Evolutionary conservation across 2,329 filamentous ascomycete species (phyloP).

Genomic region (Fusarium graminum): DNA sequence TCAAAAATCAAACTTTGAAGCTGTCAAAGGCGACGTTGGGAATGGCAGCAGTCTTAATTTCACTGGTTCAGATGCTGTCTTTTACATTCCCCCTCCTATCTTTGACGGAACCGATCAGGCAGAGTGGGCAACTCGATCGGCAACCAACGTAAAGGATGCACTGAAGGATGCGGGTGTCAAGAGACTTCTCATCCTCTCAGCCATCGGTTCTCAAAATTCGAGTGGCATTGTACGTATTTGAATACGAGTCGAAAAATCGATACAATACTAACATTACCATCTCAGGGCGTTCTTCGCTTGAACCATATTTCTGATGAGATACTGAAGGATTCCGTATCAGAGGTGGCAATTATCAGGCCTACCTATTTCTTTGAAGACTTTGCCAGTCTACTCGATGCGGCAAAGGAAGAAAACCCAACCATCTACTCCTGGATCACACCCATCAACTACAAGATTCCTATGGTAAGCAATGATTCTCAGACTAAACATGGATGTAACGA

Average conservation of each 20-base stretch:
- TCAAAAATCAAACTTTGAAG: constrained; percentile 48
- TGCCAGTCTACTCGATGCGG: constrained; percentile 36
- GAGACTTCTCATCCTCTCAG: constrained; percentile 48
- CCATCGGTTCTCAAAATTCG: constrained; percentile 50
- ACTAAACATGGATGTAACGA: rapidly evolving
- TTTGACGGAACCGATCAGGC: constrained; percentile 44
- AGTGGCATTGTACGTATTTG: constrained; percentile 48
- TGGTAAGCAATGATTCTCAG: constrained; percentile 39
- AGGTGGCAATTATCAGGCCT: constrained; percentile 41
- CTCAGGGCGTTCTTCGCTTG: constrained; percentile 47
- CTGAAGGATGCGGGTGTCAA: constrained; percentile 29
- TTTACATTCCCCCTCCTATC: constrained; percentile 53
- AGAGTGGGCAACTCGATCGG: constrained; percentile 45
- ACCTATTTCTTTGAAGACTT: constrained; percentile 46
- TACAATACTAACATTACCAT: neutral
- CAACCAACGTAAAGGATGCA: constrained; percentile 38
- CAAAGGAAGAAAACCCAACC: constrained; percentile 39
- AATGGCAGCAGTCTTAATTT: constrained; percentile 49
- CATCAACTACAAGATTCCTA: constrained; percentile 50
- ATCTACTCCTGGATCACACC: constrained; percentile 50
- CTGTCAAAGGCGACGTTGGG: constrained; percentile 51
- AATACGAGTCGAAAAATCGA: neutral
- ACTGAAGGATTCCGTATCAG: constrained; percentile 37
- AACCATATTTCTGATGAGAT: constrained; percentile 44
- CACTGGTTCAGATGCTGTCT: constrained; percentile 48